These are phyloP conservation scores for Ganoderma boninense DNA, from an alignment of 1,284 basidiomycete genomes.

Conservation along the genomic window DNA sequence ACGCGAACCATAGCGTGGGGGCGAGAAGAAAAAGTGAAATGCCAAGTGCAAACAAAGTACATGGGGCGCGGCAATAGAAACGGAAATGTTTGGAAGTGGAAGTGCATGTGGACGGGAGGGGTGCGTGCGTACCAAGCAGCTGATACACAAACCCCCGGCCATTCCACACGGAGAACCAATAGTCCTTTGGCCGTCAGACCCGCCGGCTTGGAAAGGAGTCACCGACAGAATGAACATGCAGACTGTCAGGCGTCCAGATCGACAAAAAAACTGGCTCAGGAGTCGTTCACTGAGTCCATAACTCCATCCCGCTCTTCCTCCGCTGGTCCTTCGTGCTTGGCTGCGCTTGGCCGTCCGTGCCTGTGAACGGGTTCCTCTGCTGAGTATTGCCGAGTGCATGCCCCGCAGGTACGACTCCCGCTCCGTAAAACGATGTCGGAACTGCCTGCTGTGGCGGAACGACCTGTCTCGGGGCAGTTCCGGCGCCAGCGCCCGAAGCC, in stretches of 20 bases:
- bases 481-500: slow-evolving; percentile 42
- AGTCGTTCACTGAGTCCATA: slow-evolving; percentile 71
- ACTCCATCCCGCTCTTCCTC: slow-evolving; percentile 74
- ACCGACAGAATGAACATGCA: background rate
- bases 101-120: slow-evolving; percentile 3
- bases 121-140: background rate
- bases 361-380: slow-evolving; percentile 68
- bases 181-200: slow-evolving; percentile 9
- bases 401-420: slow-evolving; percentile 63
- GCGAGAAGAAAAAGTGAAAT: slow-evolving; percentile 25
- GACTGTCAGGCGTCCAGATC: background rate
- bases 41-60: slow-evolving; percentile 37
- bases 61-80: background rate
- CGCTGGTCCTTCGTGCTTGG: slow-evolving; percentile 62
- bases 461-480: slow-evolving; percentile 49
- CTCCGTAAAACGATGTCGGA: slow-evolving; percentile 73
- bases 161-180: slow-evolving; percentile 5
- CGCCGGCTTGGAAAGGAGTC: background rate
- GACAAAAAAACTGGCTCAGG: slow-evolving; percentile 6
- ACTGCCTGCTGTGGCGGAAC: slow-evolving; percentile 58
- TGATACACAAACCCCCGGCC: background rate
- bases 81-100: slow-evolving; percentile 3
- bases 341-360: slow-evolving; percentile 48
- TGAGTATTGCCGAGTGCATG: slow-evolving; percentile 44
- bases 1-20: slow-evolving; percentile 11